Evolutionary conservation across 108 stramenopile genomes (phyloP), one percentile per base, ranked within the genome.

Genomic region (Nannochloropsis gaditana): DNA sequence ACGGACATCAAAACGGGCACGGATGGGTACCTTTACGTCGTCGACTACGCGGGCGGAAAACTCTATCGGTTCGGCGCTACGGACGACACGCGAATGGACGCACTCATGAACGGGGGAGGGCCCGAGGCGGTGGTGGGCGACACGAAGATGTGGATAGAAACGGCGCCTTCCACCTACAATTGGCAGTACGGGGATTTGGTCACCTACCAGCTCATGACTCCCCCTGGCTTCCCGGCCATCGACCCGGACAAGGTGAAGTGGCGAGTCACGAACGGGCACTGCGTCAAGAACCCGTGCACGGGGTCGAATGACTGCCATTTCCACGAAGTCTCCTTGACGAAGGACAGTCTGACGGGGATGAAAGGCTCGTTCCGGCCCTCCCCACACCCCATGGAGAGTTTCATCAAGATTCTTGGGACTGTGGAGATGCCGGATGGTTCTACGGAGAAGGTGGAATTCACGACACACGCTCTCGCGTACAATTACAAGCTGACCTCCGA

Each of bases 231-330:
- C 6, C 59, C 59, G 4, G 19, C 59, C n/a, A 15, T 73, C 19
- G 59, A 73, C n/a, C 59, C 59, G 19, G n/a, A 73, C 19, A 73
- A 73, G 19, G 59, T 73, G 3, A 73, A 15, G 59, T 73, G 59
- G 59, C 59, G 59, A 15, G 59, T 73, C 19, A 73, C 59, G 19
- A 73, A 73, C n/a, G 59, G 59, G 59, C 59, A 73, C n/a, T 73
- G 59, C n/a, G 59, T 73, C 0, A 73, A 73, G 59, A 73, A 73
- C 8, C 59, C 59, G 3, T 73, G 59, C 59, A 73, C 59, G 19
- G 59, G 59, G 19, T 6, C 59, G 19, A 73, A 73, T 8, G 59
- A 73, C 59, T 73, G 59, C 6, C 59, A 73, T n/a, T 4, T 73
- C 5, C 59, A 73, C 6, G 59, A 73, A n/a, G 59, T 73, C 59